Evolutionary conservation across 192 early-diverging fungal genomes (phyloP).

Genomic region (Backusella australiensis): DNA sequence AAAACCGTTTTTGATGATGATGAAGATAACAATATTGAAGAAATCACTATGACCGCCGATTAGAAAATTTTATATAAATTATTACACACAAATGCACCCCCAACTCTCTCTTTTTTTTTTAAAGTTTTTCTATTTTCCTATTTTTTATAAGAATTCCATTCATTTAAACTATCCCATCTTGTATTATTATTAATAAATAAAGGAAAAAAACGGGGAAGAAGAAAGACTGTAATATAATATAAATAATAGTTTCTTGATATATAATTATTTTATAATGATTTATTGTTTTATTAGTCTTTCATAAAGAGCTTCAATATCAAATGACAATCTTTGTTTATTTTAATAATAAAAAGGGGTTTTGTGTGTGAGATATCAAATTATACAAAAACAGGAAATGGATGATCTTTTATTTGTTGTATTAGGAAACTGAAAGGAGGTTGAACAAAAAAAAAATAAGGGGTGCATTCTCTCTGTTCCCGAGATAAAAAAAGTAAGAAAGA

Average conservation of each 20-base stretch:
- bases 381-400: background rate
- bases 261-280: background rate
- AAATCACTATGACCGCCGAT: background rate
- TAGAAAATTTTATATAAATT: background rate
- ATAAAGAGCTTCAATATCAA: background rate
- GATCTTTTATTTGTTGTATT: slow-evolving; percentile 5
- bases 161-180: background rate
- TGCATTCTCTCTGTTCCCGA: background rate
- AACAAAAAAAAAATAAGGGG: background rate
- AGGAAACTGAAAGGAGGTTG: background rate
- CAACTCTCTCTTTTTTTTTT: background rate
- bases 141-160: background rate
- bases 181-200: background rate
- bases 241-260: background rate
- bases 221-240: background rate
- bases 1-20: background rate
- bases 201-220: background rate
- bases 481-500: background rate
- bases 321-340: background rate
- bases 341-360: background rate
- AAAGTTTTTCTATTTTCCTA: background rate
- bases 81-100: background rate
- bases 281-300: background rate
- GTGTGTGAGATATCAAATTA: background rate
- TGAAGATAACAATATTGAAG: background rate